Conservation (phyloP, 805 yeast genomes). For the Ascoidea tarda region DNA sequence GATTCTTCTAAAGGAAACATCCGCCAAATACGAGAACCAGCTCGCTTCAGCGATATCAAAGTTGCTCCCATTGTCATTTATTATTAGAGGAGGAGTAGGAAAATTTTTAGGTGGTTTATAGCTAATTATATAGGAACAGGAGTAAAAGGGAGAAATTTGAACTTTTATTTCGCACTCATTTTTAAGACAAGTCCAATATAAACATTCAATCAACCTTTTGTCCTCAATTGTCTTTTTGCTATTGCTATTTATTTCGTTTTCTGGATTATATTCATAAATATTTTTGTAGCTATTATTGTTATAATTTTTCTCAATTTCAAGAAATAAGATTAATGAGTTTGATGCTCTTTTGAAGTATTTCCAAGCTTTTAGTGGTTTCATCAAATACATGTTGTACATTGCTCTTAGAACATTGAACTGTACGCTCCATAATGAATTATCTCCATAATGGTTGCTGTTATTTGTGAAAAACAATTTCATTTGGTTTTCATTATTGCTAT, state of each 20-base stretch:
- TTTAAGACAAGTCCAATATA: slow-evolving; percentile 9
- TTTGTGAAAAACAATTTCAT: not conserved
- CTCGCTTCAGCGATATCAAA: slow-evolving; percentile 7
- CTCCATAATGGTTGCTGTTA: not conserved
- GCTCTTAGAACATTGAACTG: slow-evolving; percentile 6
- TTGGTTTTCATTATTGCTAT: not conserved
- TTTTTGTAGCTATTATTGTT: no score
- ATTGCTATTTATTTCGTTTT: no score
- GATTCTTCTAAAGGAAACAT: slow-evolving; percentile 8
- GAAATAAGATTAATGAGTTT: slow-evolving; percentile 4
- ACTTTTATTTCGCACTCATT: slow-evolving; percentile 9
- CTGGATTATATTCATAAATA: not conserved
- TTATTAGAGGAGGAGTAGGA: slow-evolving; percentile 6
- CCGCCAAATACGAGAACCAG: slow-evolving; percentile 10
- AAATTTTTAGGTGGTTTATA: slow-evolving; percentile 11
- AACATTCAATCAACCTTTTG: slow-evolving; percentile 6
- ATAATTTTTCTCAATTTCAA: slow-evolving; percentile 2
- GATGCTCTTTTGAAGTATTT: slow-evolving; percentile 7
- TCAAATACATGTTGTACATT: slow-evolving; percentile 8
- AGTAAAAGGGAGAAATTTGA: slow-evolving; percentile 8
- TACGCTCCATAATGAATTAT: slow-evolving; percentile 8
- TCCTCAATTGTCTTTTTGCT: not conserved
- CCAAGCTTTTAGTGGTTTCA: slow-evolving; percentile 10
- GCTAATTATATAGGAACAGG: slow-evolving; percentile 5
- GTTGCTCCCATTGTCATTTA: slow-evolving; percentile 2